phyloP scores from a whole-genome alignment of 2,329 filamentous ascomycete species.

The Trichophyton benhamiae region DNA sequence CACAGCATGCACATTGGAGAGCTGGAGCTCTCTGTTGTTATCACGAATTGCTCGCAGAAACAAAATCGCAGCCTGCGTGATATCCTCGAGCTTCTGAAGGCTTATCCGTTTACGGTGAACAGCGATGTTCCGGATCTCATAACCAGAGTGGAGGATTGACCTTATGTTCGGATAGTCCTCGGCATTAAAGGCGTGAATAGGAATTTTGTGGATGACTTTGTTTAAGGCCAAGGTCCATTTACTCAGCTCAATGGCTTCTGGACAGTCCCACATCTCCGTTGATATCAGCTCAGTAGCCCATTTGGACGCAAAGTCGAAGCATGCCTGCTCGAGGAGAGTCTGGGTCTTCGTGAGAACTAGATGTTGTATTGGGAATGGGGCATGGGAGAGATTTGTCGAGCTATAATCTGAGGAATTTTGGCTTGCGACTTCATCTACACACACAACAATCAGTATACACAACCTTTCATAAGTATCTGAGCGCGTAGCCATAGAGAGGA shows the following conservation, averaged over 20 bases:
- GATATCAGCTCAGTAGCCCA: slow-evolving; percentile 22
- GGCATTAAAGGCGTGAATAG: background rate
- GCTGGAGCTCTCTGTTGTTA: background rate
- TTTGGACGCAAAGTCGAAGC: slow-evolving; percentile 28
- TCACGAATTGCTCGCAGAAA: background rate
- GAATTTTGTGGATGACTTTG: slow-evolving; percentile 9
- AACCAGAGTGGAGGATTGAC: background rate
- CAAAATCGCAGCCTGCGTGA: background rate
- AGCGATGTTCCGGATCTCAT: background rate
- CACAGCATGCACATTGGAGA: background rate
- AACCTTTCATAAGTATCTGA: too few relatives aligned
- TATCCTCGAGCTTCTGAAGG: background rate
- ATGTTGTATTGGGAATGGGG: slow-evolving; percentile 29
- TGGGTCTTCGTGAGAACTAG: slow-evolving; percentile 27
- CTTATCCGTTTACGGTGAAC: background rate
- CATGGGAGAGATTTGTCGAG: background rate
- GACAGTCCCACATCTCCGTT: slow-evolving; percentile 22
- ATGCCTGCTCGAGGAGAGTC: slow-evolving; percentile 28
- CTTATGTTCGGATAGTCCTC: background rate
- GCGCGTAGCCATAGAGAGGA: too few relatives aligned
- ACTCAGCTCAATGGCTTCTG: slow-evolving; percentile 28
- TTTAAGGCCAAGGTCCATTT: slow-evolving; percentile 22
- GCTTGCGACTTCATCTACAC: too few relatives aligned
- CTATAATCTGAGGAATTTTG: background rate
- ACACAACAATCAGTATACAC: too few relatives aligned